A percentile compares a stretch with the other conserved stretches of the same genome.
phyloP scores from a whole-genome alignment of 371 early-diverging fungal genomes.

The Nematocida ausubeli region DNA sequence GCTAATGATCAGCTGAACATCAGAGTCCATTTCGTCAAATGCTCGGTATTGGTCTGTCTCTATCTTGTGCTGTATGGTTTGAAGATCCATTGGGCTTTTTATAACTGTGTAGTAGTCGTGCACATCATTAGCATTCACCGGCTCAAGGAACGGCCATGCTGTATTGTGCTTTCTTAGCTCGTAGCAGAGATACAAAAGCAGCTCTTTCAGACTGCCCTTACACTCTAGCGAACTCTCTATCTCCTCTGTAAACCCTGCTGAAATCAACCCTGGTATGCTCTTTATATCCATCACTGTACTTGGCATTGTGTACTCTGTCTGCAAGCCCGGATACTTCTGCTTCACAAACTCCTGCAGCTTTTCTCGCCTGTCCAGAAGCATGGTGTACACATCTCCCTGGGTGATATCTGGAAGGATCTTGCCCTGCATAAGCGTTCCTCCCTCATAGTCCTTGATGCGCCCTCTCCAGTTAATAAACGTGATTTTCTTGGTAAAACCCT shows the following conservation, averaged over 20 bases:
- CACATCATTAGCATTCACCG: slow-evolving; percentile 78
- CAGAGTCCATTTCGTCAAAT: slow-evolving; percentile 73
- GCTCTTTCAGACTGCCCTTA: slow-evolving; percentile 69
- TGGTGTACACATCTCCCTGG: slow-evolving; percentile 58
- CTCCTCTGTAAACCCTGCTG: slow-evolving; percentile 45
- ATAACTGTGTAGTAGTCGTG: slow-evolving; percentile 90
- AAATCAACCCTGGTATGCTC: slow-evolving; percentile 52
- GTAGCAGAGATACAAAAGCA: slow-evolving; percentile 73
- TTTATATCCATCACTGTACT: neutral
- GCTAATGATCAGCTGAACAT: slow-evolving; percentile 75
- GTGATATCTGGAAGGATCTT: slow-evolving; percentile 64
- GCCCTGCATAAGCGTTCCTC: slow-evolving; percentile 85
- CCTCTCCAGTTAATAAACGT: slow-evolving; percentile 92
- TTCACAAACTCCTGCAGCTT: slow-evolving; percentile 58
- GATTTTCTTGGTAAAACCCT: slow-evolving; percentile 91
- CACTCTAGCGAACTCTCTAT: slow-evolving; percentile 26
- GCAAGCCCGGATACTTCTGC: slow-evolving; percentile 30
- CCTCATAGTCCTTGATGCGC: slow-evolving; percentile 98
- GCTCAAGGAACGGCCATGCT: slow-evolving; percentile 93
- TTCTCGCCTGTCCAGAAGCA: slow-evolving; percentile 53
- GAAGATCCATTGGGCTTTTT: slow-evolving; percentile 90
- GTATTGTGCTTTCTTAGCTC: slow-evolving; percentile 74
- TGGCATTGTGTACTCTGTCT: slow-evolving; percentile 42
- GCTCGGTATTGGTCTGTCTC: slow-evolving; percentile 73
- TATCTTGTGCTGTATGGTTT: slow-evolving; percentile 73